A percentile compares a stretch with the other conserved stretches of the same genome.
Conservation (phyloP, 495 filamentous ascomycete genomes). For the Aeminium ludgeri region DNA sequence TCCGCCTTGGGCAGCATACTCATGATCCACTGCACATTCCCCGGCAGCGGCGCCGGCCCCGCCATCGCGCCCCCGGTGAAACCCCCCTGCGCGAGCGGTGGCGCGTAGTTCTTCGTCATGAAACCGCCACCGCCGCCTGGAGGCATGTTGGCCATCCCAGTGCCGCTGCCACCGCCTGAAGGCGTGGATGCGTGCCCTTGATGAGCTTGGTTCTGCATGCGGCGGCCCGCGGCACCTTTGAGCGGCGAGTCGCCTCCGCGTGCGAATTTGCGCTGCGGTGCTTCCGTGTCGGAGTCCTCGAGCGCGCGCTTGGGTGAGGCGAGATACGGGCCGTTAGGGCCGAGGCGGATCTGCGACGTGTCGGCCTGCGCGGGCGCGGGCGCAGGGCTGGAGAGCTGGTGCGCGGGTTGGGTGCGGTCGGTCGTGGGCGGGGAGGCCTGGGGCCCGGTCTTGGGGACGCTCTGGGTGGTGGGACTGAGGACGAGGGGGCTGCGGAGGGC, state of each 20-base stretch:
- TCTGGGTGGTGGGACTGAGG: constrained; percentile 57
- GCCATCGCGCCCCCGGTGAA: constrained; percentile 10
- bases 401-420: too few relatives aligned
- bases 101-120: constrained; percentile 11
- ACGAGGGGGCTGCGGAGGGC: constrained; percentile 67
- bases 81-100: constrained; percentile 6
- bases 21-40: constrained; percentile 64
- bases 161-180: constrained; percentile 4
- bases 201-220: constrained; percentile 18
- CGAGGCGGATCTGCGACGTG: constrained; percentile 12
- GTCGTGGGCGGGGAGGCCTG: too few relatives aligned
- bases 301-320: constrained; percentile 53
- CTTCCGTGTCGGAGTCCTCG: constrained; percentile 58
- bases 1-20: constrained; percentile 66
- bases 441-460: constrained; percentile 51
- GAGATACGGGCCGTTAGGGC: constrained; percentile 10
- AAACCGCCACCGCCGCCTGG: constrained; percentile 14
- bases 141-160: too few relatives aligned
- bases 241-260: constrained; percentile 70
- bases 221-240: constrained; percentile 66
- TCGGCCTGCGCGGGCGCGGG: constrained; percentile 4
- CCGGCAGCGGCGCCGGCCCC: constrained; percentile 40
- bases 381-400: constrained; percentile 5
- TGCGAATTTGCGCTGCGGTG: constrained; percentile 56
- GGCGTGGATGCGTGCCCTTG: neutral